These are phyloP conservation scores for Didymosphaeria variabile DNA, from an alignment of 2,329 filamentous ascomycete genomes.

Conservation along the genomic window DNA sequence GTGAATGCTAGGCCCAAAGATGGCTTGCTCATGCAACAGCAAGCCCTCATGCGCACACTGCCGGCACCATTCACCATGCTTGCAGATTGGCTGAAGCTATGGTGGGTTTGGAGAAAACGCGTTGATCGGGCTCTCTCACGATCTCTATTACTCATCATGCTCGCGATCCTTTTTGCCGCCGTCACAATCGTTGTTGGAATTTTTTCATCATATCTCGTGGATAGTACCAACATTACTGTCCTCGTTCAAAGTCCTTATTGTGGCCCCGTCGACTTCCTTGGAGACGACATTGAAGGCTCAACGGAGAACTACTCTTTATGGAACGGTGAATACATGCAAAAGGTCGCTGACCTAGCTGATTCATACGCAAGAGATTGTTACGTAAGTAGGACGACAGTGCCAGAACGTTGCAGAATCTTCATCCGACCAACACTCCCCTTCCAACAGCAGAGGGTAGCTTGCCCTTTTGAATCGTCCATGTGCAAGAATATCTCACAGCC, in stretches of 20 bases:
- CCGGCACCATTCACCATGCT: conserved; percentile 16
- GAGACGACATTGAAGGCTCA: neutral
- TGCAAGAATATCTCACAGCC: conserved; percentile 13
- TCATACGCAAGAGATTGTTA: conserved; percentile 7
- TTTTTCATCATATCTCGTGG: conserved; percentile 31
- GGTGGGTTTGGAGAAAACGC: conserved; percentile 16
- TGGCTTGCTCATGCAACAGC: conserved; percentile 21
- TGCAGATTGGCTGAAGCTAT: conserved; percentile 17
- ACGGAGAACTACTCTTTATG: neutral
- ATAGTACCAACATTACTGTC: conserved; percentile 17
- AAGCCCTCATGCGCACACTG: conserved; percentile 20
- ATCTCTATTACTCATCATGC: neutral
- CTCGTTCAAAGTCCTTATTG: conserved; percentile 8
- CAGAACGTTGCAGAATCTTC: conserved; percentile 15
- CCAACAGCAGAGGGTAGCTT: conserved; percentile 10
- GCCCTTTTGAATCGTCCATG: conserved; percentile 21
- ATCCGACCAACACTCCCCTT: conserved; percentile 15
- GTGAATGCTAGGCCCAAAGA: conserved; percentile 8
- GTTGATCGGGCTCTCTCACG: neutral
- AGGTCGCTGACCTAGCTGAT: neutral
- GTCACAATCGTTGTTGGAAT: conserved; percentile 23
- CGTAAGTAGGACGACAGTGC: neutral
- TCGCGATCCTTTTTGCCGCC: conserved; percentile 3
- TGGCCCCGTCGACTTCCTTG: neutral
- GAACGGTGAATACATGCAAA: neutral